phyloP scores from a whole-genome alignment of 176 grass and related monocot genomes.

The Phragmites australis region DNA sequence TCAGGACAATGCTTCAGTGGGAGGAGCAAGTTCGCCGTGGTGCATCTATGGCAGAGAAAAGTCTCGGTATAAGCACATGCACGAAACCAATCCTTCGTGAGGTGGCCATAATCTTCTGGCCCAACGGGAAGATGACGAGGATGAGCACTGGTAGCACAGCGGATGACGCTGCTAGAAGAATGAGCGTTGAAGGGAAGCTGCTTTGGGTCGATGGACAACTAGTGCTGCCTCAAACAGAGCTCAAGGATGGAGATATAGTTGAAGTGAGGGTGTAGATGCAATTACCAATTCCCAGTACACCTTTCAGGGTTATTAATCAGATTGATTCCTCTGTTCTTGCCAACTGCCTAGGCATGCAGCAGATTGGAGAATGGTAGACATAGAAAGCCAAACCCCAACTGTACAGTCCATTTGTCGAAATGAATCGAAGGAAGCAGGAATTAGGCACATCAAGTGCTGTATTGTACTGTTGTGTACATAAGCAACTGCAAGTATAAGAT shows the following conservation, averaged over 20 bases:
- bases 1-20: conserved; percentile 95
- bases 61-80: conserved; percentile 38
- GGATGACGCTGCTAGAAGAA: conserved; percentile 86
- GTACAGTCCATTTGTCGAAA: conserved; percentile 51
- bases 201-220: conserved; percentile 85
- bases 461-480: conserved; percentile 20
- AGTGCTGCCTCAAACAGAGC: conserved; percentile 74
- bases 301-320: conserved; percentile 11
- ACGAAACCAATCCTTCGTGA: conserved; percentile 51
- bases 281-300: conserved; percentile 1
- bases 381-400: conserved; percentile 33
- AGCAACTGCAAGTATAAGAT: neutral
- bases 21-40: conserved; percentile 74
- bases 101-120: conserved; percentile 91
- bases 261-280: conserved; percentile 75
- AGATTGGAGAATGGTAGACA: conserved; percentile 21
- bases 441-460: conserved; percentile 16
- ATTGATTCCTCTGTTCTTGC: conserved; percentile 21
- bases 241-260: conserved; percentile 96
- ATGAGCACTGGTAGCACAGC: conserved; percentile 85
- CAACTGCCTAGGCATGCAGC: conserved; percentile 22
- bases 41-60: conserved; percentile 53
- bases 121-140: conserved; percentile 83
- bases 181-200: conserved; percentile 80
- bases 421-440: conserved; percentile 23